Conservation (phyloP, 2,329 filamentous ascomycete species). For the Diaporthe sp. region DNA sequence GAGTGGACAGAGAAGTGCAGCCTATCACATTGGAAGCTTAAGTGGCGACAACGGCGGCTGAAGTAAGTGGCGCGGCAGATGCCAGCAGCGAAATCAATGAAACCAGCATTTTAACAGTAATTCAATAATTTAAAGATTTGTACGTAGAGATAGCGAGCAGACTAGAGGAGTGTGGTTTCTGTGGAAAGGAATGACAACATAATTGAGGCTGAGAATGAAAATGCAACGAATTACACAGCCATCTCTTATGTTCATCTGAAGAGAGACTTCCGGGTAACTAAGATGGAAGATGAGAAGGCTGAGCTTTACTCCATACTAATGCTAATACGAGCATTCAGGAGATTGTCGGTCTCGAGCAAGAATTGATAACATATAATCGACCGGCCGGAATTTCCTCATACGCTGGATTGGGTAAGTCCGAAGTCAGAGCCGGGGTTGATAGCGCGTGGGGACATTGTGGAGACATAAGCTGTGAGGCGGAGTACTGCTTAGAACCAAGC, state of each 20-base stretch:
- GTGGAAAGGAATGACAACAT: not conserved
- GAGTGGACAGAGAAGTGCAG: slow-evolving; percentile 28
- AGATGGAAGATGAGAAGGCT: not conserved
- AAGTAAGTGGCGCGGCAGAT: not conserved
- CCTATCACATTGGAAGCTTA: not conserved
- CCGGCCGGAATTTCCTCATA: not conserved
- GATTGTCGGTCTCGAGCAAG: not conserved
- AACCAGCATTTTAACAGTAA: not conserved
- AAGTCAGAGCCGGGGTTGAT: not conserved
- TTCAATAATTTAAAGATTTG: too few relatives aligned
- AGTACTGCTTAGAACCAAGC: not conserved
- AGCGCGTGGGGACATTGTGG: not conserved
- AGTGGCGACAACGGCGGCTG: not conserved
- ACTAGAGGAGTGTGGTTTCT: not conserved
- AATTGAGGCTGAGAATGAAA: too few relatives aligned
- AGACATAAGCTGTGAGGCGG: not conserved
- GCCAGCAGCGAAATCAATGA: not conserved
- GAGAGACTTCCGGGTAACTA: too few relatives aligned
- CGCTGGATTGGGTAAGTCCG: not conserved
- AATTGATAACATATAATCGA: not conserved
- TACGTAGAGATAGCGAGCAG: not conserved
- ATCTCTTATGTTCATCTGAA: not conserved
- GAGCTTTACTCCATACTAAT: not conserved
- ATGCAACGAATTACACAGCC: not conserved
- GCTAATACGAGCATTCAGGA: not conserved